phyloP scores from a whole-genome alignment of 257 asterid genomes.

The Capsicum pubescens region DNA sequence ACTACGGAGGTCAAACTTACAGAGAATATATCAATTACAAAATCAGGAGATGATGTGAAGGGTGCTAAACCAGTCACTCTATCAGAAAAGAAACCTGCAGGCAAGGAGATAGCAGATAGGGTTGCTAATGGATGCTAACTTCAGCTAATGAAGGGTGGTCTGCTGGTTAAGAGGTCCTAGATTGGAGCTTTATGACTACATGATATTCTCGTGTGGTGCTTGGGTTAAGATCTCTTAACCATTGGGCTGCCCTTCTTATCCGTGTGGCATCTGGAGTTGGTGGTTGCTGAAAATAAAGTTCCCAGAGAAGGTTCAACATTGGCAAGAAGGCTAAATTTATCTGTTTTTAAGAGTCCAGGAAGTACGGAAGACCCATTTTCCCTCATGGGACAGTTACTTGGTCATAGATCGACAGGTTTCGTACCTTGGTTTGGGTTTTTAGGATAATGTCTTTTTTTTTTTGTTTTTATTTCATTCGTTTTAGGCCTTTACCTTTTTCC shows the following conservation, averaged over 20 bases:
- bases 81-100: conserved; percentile 45
- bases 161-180: conserved; percentile 1
- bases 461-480: neutral
- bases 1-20: conserved; percentile 31
- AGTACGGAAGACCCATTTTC: conserved; percentile 36
- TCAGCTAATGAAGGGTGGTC: conserved; percentile 35
- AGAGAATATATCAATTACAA: conserved; percentile 26
- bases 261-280: conserved; percentile 6
- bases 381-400: conserved; percentile 42
- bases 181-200: conserved; percentile 19
- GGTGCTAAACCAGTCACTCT: conserved; percentile 33
- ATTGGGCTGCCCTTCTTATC: conserved; percentile 27
- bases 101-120: conserved; percentile 49
- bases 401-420: conserved; percentile 43
- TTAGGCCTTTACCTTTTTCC: neutral
- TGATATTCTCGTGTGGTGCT: neutral
- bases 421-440: conserved; percentile 39
- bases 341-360: neutral
- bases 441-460: conserved; percentile 21
- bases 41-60: conserved; percentile 35
- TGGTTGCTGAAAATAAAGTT: conserved; percentile 14
- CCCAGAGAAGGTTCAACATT: conserved; percentile 11
- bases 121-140: conserved; percentile 57
- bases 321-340: conserved; percentile 10
- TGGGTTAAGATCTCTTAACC: conserved; percentile 25